Base-by-base conservation (phyloP, 116 monocot genomes). In the Zostera marina region DNA sequence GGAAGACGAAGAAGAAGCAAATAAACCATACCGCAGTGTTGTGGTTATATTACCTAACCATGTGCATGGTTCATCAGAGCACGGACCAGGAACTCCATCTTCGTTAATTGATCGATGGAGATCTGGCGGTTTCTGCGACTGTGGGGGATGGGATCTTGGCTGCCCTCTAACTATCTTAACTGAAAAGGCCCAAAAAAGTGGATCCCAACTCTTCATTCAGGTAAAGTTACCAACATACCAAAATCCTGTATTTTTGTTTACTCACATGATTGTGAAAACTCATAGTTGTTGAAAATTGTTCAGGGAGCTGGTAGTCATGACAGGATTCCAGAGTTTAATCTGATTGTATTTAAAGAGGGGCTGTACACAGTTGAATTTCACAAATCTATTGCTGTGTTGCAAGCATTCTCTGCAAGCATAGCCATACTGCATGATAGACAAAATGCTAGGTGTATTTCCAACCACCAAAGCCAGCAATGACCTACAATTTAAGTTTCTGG, bases 401-500 rank as follows among this genome's bases (percentile, higher is more conserved):
- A 88, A 68, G 80, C 80, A 39, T 83, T 88, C 72, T 77, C 77
- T 15, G 63, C 80, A 22, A 83, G 77, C 22, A 56, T 88, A 43
- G 68, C 80, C 9, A 62, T 77, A 39, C 54, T 83, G 16, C 88
- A 32, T 32, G 32, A 88, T 17, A 39, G 74, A 41, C 71, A 17
- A 71, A 64, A 58, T 17, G 32, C 63, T 44, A 45, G n/a, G 38
- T 57, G 44, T 44, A 49, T 58, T 38, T 41, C 60, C 2, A 67
- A 53, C 24, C 16, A 11, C 4, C 48, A 4, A n/a, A 38, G 9
- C 32, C 32, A 32, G 32, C 32, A 32, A 32, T 32, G 15, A 46
- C n/a, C 16, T 26, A 10, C 61, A 64, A 54, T 51, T 56, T 12
- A 16, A 9, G 14, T 14, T 55, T 54, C 5, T 32, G 32, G 32